These are phyloP conservation scores for Colletotrichum aenigma DNA, from an alignment of 2,329 filamentous ascomycete genomes.

Conservation along the genomic window DNA sequence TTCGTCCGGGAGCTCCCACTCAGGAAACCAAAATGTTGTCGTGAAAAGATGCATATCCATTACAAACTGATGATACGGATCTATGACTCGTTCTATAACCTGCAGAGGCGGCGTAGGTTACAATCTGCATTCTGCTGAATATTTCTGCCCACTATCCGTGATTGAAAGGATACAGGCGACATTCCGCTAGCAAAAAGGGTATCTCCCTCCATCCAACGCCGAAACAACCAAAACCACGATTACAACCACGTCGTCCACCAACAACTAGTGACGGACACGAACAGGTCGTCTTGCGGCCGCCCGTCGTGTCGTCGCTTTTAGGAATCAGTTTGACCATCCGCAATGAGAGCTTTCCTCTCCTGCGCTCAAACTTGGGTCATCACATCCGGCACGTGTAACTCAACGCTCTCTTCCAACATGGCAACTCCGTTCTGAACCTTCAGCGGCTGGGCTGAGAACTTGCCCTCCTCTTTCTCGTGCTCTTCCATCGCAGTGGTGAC, in stretches of 20 bases:
- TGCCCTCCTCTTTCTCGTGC: slow-evolving; percentile 31
- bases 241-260: neutral
- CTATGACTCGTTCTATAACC: neutral
- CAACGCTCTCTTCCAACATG: slow-evolving; percentile 60
- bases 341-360: neutral
- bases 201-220: slow-evolving; percentile 4
- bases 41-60: neutral
- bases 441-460: slow-evolving; percentile 43
- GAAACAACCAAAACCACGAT: neutral
- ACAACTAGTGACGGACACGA: neutral
- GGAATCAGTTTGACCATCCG: neutral
- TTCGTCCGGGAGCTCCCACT: neutral
- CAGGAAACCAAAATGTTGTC: neutral
- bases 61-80: neutral
- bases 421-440: slow-evolving; percentile 58
- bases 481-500: slow-evolving; percentile 29
- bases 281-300: neutral
- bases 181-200: neutral
- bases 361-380: slow-evolving; percentile 34
- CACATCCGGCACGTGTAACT: slow-evolving; percentile 48
- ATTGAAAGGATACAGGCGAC: neutral
- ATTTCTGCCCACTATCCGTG: neutral
- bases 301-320: neutral
- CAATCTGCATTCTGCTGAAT: neutral
- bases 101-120: neutral